Evolutionary conservation across 352 stramenopile species (phyloP).

Genomic region (Discostella stelligera): DNA sequence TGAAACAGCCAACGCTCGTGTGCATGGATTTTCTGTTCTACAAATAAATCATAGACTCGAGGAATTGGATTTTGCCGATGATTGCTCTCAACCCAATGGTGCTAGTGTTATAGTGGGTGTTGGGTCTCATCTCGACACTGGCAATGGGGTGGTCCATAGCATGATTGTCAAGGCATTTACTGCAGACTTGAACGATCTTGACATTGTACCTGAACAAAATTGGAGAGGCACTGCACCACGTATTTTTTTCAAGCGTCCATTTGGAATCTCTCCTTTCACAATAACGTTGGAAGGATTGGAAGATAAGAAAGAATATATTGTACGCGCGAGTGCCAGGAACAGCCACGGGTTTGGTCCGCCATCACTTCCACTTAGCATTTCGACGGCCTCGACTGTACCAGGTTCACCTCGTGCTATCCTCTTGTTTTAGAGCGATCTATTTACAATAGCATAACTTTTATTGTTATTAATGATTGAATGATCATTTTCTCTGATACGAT

Average conservation of each 20-base stretch:
- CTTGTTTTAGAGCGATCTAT: conserved; percentile 1
- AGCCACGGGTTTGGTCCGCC: conserved; percentile 36
- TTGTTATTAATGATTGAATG: too few relatives aligned
- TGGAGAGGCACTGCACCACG: conserved; percentile 55
- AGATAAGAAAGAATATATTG: conserved; percentile 25
- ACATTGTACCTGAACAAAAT: conserved; percentile 50
- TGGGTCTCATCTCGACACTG: conserved; percentile 39
- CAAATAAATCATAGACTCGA: conserved; percentile 23
- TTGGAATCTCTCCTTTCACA: conserved; percentile 31
- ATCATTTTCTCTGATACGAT: too few relatives aligned
- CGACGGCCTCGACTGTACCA: conserved; percentile 36
- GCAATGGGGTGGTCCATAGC: conserved; percentile 37
- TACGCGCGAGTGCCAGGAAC: conserved; percentile 52
- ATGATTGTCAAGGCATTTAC: conserved; percentile 56
- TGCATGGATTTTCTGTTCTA: conserved; percentile 43
- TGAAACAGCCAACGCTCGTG: conserved; percentile 33
- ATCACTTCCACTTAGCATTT: conserved; percentile 33
- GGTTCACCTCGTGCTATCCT: conserved; percentile 33
- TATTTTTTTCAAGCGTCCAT: conserved; percentile 52
- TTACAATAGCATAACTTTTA: too few relatives aligned
- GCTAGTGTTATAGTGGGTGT: conserved; percentile 26
- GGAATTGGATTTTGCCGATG: conserved; percentile 31
- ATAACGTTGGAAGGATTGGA: conserved; percentile 36
- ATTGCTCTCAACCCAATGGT: conserved; percentile 41
- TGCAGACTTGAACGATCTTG: conserved; percentile 41